Evolutionary conservation across 2,329 filamentous ascomycete genomes (phyloP).

Genomic region (Sarocladium strictum): DNA sequence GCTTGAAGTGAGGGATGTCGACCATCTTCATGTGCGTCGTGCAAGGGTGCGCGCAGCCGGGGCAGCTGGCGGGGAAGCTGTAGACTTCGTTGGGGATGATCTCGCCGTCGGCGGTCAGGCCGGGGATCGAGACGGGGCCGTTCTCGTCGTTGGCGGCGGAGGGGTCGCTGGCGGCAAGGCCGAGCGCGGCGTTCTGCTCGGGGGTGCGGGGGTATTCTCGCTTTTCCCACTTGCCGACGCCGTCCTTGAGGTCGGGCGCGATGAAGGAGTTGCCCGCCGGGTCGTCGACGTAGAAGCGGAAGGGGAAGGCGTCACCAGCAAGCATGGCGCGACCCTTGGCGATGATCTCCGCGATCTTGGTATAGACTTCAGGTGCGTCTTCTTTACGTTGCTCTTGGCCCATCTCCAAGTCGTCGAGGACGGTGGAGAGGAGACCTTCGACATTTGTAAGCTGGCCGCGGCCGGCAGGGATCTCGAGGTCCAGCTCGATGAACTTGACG

Average conservation of each 20-base stretch:
- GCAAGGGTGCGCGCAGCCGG: conserved; percentile 80
- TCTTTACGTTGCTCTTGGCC: conserved; percentile 79
- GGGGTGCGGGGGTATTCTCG: conserved; percentile 75
- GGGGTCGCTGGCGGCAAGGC: conserved; percentile 56
- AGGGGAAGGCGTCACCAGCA: conserved; percentile 72
- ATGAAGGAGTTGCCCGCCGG: conserved; percentile 96
- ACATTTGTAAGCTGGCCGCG: conserved; percentile 90
- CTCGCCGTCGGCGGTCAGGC: conserved; percentile 56
- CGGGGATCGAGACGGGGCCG: conserved; percentile 45
- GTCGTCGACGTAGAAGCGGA: conserved; percentile 84
- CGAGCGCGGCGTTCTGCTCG: conserved; percentile 82
- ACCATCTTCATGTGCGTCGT: conserved; percentile 98
- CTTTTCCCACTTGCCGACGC: conserved; percentile 83
- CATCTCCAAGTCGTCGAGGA: conserved; percentile 73
- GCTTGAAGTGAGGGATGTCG: conserved; percentile 95
- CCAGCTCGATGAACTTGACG: conserved; percentile 84
- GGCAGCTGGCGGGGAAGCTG: conserved; percentile 84
- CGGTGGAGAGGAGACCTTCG: conserved; percentile 75
- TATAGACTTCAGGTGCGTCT: conserved; percentile 69
- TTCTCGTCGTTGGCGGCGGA: conserved; percentile 33
- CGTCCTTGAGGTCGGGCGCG: conserved; percentile 73
- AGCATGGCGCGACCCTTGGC: conserved; percentile 71
- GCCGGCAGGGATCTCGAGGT: conserved; percentile 87
- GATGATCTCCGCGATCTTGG: conserved; percentile 74
- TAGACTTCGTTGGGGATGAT: conserved; percentile 92